Conservation (phyloP, 2,329 filamentous ascomycete species). For the Rhinocladiella mackenziei region DNA sequence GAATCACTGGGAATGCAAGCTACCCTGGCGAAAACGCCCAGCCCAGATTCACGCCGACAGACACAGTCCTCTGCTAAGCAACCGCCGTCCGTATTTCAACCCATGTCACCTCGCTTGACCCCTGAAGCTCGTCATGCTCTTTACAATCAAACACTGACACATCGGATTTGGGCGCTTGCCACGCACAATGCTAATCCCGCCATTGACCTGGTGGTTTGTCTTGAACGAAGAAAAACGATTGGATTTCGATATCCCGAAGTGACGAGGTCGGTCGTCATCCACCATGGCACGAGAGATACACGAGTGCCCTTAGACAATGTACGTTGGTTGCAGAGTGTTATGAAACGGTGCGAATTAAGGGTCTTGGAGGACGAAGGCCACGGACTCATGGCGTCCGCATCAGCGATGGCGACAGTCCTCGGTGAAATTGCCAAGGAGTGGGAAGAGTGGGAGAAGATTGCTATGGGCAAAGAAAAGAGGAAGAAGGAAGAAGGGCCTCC, state of each 20-base stretch:
- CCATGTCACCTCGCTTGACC: conserved; percentile 19
- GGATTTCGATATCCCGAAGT: conserved; percentile 98
- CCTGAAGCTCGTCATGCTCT: conserved; percentile 24
- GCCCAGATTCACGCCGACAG: conserved; percentile 11
- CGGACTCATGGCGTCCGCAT: conserved; percentile 89
- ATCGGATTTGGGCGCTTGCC: conserved; percentile 89
- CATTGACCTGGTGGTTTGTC: conserved; percentile 84
- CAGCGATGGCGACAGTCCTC: conserved; percentile 89
- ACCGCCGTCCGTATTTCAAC: background rate
- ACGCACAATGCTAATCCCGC: conserved; percentile 90
- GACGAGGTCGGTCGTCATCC: conserved; percentile 82
- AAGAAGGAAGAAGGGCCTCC: conserved; percentile 23
- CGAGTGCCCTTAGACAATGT: conserved; percentile 94
- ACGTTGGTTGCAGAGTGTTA: conserved; percentile 87
- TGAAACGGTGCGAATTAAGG: conserved; percentile 87
- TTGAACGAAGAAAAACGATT: conserved; percentile 85
- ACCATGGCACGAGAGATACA: conserved; percentile 86
- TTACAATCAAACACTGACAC: conserved; percentile 82
- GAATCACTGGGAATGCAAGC: conserved; percentile 5
- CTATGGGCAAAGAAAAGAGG: conserved; percentile 44
- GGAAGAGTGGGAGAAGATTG: conserved; percentile 73
- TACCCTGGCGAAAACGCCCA: conserved; percentile 2
- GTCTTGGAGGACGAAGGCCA: conserved; percentile 90
- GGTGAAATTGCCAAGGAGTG: conserved; percentile 93
- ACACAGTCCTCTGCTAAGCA: conserved; percentile 8